phyloP scores from a whole-genome alignment of 768 basidiomycete species.

The Tricholomella constricta region DNA sequence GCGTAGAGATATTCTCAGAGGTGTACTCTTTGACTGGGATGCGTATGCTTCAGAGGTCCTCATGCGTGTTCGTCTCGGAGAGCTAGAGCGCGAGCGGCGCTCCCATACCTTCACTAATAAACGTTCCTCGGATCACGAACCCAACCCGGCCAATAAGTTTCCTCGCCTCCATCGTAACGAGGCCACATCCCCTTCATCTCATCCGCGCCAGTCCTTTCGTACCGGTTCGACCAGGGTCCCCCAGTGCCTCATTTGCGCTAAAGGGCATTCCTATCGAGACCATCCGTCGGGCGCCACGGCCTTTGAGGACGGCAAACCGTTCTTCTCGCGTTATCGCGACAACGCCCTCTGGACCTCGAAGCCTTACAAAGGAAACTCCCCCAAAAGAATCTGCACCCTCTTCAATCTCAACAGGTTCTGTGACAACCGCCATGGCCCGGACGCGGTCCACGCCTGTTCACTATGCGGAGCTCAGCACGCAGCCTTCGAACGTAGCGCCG shows the following conservation, averaged over 20 bases:
- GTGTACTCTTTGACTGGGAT: too few relatives aligned
- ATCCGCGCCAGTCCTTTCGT: not conserved
- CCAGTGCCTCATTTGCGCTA: constrained; percentile 14
- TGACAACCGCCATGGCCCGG: not conserved
- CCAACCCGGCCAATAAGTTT: too few relatives aligned
- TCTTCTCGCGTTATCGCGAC: not conserved
- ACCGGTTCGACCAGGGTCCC: not conserved
- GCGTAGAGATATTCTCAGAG: constrained; percentile 5
- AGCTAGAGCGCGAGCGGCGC: too few relatives aligned
- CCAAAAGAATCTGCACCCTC: constrained; percentile 8
- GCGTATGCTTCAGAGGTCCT: not conserved
- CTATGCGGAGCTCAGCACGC: constrained; percentile 20
- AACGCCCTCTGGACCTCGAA: not conserved
- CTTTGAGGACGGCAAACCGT: constrained; percentile 9
- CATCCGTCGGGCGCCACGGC: not conserved
- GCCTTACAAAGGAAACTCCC: not conserved
- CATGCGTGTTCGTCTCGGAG: not conserved
- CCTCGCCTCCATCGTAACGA: not conserved
- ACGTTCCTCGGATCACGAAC: too few relatives aligned
- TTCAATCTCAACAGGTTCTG: constrained; percentile 14
- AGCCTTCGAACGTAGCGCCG: constrained; percentile 9
- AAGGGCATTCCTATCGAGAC: not conserved
- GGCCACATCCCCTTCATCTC: not conserved
- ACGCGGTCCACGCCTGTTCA: constrained; percentile 19
- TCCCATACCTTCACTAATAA: too few relatives aligned